Base-by-base conservation (phyloP, 2,329 filamentous ascomycete genomes). In the Hysterium pulicare region DNA sequence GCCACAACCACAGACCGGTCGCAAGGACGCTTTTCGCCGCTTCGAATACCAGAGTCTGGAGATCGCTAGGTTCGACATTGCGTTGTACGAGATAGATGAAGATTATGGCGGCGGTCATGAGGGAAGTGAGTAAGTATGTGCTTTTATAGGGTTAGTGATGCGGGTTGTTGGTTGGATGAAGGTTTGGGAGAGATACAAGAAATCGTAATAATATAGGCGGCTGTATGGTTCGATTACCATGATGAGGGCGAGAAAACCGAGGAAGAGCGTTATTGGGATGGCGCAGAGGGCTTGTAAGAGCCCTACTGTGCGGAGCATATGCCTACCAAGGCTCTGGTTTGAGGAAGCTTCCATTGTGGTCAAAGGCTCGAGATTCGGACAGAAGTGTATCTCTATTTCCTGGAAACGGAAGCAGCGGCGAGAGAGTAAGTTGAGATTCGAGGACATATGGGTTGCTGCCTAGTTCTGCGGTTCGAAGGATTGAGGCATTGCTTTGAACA, bases 1-100 rank as follows among this genome's bases (percentile, higher is more conserved):
- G 38, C 43, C 43, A 49, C 9, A 49, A 31, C 46, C 46, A 49
- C 6, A 46, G 15, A 15, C 13, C 38, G 4, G 46, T 49, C 28
- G 46, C 46, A 15, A 46, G 31, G 4, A 30, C 11, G 2, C 34
- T 31, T 21, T 49, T 49, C 4, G 11, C 16, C 3, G 30, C 24
- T 31, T 49, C 44, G 22, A 49, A 44, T 6, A 39, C n/a, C 3
- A 49, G 26, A 3, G 38, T 40, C 17, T 28, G 34, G 13, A 28
- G 7, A 7, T 28, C 24, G 13, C 26, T 22, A 2, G 20, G 24
- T 7, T 33, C 36, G 2, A 38, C 23, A 23, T 40, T 44, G 28
- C 41, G 46, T 17, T 49, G 46, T 2, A 49, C 41, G 19, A 44
- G 30, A 15, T 44, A 43, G 15, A 41, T 34, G 41, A 44, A 49